Evolutionary conservation across 2,329 filamentous ascomycete genomes (phyloP), one percentile per base, ranked within the genome.

Genomic region (Amphichorda felina): DNA sequence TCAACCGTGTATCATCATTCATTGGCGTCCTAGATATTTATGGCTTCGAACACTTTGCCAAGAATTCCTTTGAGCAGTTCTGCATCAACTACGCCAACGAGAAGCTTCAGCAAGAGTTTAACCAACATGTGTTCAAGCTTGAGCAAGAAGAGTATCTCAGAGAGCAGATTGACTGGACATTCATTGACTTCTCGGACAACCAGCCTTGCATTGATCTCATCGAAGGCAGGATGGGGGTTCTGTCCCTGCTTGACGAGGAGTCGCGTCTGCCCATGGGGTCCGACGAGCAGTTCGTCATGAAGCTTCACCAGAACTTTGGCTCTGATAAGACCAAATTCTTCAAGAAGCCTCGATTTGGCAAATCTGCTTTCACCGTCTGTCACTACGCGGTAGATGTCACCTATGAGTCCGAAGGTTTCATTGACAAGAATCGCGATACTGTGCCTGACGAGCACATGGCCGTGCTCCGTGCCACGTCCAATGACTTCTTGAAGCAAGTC

Each of bases 81-180:
- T 98, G 91, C 63, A 98, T 98, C 73, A 98, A 98, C 62, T 98
- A 98, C 53, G 91, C 91, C 61, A 98, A 98, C 60, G 91, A 98
- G 62, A 98, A 98, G 63, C 68, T 98, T 37, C 91, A 98, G 56
- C 91, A 98, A 57, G 89, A 96, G 57, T 98, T 98, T 69, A 98
- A 98, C 61, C 86, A 93, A 56, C 91, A 98, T 53, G 91, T 98
- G 25, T 98, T 98, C 74, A 95, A 96, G 60, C 74, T 98, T 16
- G 91, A 98, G 58, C 91, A 98, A 57, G 91, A 98, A 56, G 91
- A 98, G 59, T 98, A 98, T 55, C 73, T 95, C 28, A 78, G 81
- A 37, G 91, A 98, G 61, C 71, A 96, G 63, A 98, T 98, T 45
- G 88, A 96, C 61, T 98, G 91, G 91, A 95, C 84, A 8, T 98